Percentiles rank a stretch among this genome's conserved stretches.
Evolutionary conservation across 164 flowering plant species (phyloP).

Genomic region (Paratinospora sagittata): DNA sequence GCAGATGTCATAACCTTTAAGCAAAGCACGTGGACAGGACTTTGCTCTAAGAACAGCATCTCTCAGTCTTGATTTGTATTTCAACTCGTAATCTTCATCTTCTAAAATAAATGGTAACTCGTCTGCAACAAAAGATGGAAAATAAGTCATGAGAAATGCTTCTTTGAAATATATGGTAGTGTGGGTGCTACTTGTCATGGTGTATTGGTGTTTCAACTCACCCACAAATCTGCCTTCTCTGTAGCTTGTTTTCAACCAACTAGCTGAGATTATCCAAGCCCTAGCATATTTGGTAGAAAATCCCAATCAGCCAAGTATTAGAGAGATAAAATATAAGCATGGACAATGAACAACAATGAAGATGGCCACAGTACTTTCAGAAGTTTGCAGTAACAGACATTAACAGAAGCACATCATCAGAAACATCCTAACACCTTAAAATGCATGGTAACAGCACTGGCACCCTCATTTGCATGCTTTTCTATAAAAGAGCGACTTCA

Average conservation of each 20-base stretch:
- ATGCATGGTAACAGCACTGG: too few species aligned
- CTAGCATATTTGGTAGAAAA: constrained; percentile 24
- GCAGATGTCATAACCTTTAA: constrained; percentile 58
- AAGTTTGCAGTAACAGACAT: background rate
- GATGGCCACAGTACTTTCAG: background rate
- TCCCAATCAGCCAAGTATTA: background rate
- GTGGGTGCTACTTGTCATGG: background rate
- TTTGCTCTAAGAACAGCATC: constrained; percentile 60
- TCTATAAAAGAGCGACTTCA: background rate
- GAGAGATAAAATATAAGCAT: background rate
- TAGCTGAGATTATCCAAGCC: constrained; percentile 78
- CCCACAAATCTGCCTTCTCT: constrained; percentile 66
- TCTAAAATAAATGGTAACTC: constrained; percentile 54
- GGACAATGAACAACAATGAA: background rate
- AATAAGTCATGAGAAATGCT: background rate
- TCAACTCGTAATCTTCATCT: constrained; percentile 60
- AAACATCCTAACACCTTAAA: too few species aligned
- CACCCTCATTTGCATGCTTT: background rate
- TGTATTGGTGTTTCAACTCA: constrained; percentile 24
- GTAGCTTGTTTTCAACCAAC: constrained; percentile 76
- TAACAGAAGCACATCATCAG: too few species aligned
- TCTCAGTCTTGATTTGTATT: constrained; percentile 50
- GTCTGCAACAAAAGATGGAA: constrained; percentile 33
- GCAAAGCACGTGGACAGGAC: constrained; percentile 43
- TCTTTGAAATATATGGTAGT: background rate